Evolutionary conservation across 805 yeast genomes (phyloP).

Genomic region (Pichia heedii): DNA sequence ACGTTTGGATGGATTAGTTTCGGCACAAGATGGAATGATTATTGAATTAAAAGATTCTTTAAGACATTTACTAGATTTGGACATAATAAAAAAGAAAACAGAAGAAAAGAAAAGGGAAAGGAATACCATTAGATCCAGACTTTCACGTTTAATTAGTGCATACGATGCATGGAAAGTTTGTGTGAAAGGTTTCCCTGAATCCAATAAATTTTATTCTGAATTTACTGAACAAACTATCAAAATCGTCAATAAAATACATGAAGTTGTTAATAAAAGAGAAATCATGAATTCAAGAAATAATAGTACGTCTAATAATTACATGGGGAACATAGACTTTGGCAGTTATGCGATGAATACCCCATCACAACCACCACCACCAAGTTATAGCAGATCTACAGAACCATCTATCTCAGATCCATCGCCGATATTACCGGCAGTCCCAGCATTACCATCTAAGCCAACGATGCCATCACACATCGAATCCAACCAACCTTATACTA

Average conservation of each 20-base stretch:
- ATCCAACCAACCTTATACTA: slow-evolving; percentile 34
- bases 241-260: slow-evolving; percentile 20
- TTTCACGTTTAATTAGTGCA: slow-evolving; percentile 38
- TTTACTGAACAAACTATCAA: slow-evolving; percentile 28
- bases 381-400: neutral
- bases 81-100: slow-evolving; percentile 36
- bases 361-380: slow-evolving; percentile 2
- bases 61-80: slow-evolving; percentile 36
- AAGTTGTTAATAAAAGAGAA: slow-evolving; percentile 22
- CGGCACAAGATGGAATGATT: slow-evolving; percentile 49
- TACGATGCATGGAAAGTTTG: slow-evolving; percentile 51
- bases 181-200: slow-evolving; percentile 50
- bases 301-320: neutral
- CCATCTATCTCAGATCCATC: neutral
- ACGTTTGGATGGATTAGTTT: slow-evolving; percentile 60
- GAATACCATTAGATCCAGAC: slow-evolving; percentile 29
- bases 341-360: slow-evolving; percentile 3
- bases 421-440: slow-evolving; percentile 14
- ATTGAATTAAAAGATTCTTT: slow-evolving; percentile 34
- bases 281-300: slow-evolving; percentile 6
- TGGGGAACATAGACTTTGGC: slow-evolving; percentile 4
- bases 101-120: slow-evolving; percentile 33
- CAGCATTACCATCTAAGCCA: slow-evolving; percentile 24
- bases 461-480: slow-evolving; percentile 17
- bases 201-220: slow-evolving; percentile 48